These are phyloP conservation scores for Agaricus sinodeliciosus DNA, from an alignment of 768 basidiomycete genomes.

Conservation along the genomic window DNA sequence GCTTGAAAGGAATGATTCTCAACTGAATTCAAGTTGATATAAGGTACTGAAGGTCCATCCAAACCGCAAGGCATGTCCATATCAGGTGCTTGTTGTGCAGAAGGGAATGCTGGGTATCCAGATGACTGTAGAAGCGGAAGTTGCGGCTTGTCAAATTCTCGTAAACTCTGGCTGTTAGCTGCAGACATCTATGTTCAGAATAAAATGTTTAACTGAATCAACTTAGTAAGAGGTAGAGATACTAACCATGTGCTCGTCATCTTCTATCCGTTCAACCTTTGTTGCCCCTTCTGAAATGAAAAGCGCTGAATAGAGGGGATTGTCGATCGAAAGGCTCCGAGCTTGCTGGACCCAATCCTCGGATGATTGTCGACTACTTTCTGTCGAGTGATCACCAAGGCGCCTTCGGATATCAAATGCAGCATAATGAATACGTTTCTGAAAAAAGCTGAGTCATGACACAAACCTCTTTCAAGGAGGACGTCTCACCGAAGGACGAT, in stretches of 20 bases:
- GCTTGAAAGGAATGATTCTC: background rate
- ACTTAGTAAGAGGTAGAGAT: background rate
- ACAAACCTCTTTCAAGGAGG: background rate
- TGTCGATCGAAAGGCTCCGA: slow-evolving; percentile 58
- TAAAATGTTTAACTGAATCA: too few species aligned
- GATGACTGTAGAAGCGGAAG: slow-evolving; percentile 3
- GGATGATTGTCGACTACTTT: slow-evolving; percentile 35
- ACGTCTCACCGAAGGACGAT: slow-evolving; percentile 48
- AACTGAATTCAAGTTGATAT: background rate
- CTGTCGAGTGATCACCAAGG: slow-evolving; percentile 19
- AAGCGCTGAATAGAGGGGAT: slow-evolving; percentile 28
- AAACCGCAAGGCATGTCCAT: background rate
- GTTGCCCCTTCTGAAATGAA: slow-evolving; percentile 11
- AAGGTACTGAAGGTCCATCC: background rate
- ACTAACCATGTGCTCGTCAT: slow-evolving; percentile 53
- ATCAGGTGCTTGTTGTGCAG: background rate
- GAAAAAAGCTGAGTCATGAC: background rate
- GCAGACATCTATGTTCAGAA: background rate
- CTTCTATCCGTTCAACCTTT: slow-evolving; percentile 10
- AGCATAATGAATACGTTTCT: slow-evolving; percentile 55
- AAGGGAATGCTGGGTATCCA: background rate
- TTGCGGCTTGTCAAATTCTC: background rate
- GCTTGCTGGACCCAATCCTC: slow-evolving; percentile 79
- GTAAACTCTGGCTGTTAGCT: background rate
- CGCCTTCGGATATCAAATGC: slow-evolving; percentile 10